A percentile compares a stretch with the other conserved stretches of the same genome.
These are phyloP conservation scores for Globisporangium ultimum DNA, from an alignment of 352 stramenopile species.

Conservation along the genomic window DNA sequence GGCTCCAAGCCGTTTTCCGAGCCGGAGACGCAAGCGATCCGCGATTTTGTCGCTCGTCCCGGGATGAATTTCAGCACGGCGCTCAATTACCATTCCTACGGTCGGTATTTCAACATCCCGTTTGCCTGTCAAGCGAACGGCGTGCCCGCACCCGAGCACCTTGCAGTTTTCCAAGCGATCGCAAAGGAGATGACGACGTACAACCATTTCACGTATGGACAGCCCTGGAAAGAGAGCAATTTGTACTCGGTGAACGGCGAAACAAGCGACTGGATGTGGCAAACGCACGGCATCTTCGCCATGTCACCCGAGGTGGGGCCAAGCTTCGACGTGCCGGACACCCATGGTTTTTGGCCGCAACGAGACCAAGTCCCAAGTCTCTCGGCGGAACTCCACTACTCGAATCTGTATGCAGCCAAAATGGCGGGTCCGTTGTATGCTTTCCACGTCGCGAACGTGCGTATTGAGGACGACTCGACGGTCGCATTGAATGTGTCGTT, in stretches of 20 bases:
- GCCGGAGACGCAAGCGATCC: slow-evolving; percentile 75
- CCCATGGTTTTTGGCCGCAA: slow-evolving; percentile 67
- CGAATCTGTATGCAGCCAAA: slow-evolving; percentile 55
- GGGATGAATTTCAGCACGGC: slow-evolving; percentile 53
- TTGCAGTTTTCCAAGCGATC: slow-evolving; percentile 43
- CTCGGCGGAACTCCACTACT: slow-evolving; percentile 68
- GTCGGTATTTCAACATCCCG: slow-evolving; percentile 78
- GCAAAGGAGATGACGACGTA: slow-evolving; percentile 69
- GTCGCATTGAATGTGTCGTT: slow-evolving; percentile 31
- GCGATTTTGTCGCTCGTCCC: slow-evolving; percentile 49
- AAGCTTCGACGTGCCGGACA: slow-evolving; percentile 31
- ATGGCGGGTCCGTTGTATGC: slow-evolving; percentile 56
- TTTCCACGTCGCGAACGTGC: slow-evolving; percentile 29
- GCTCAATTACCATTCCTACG: slow-evolving; percentile 87
- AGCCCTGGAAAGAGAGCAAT: slow-evolving; percentile 82
- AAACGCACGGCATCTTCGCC: slow-evolving; percentile 70
- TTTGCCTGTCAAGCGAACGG: slow-evolving; percentile 76
- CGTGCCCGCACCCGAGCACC: slow-evolving; percentile 24
- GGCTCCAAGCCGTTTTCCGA: slow-evolving; percentile 71
- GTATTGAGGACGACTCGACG: slow-evolving; percentile 5
- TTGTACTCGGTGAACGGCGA: slow-evolving; percentile 87
- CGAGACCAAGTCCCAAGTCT: slow-evolving; percentile 49
- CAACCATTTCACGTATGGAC: slow-evolving; percentile 74
- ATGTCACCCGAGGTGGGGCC: slow-evolving; percentile 85
- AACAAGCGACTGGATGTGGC: slow-evolving; percentile 87